Evolutionary conservation across 2,329 filamentous ascomycete genomes (phyloP).

Genomic region (Sporothrix humicola): DNA sequence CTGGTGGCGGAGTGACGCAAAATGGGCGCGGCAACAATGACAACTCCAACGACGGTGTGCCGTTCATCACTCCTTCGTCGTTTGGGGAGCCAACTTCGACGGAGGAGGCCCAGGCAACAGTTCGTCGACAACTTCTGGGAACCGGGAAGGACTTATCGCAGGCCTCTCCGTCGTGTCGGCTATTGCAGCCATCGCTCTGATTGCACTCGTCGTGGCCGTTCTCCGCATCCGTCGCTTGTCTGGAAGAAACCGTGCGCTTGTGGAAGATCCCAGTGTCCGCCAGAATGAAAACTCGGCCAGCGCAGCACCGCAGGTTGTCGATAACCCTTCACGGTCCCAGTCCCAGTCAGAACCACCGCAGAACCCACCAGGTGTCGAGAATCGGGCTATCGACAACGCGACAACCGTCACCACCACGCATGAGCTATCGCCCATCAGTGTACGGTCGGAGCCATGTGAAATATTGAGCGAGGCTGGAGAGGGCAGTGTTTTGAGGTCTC

Average conservation of each 20-base stretch:
- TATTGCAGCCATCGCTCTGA: conserved; percentile 27
- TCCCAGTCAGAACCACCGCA: not conserved
- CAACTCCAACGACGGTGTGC: not conserved
- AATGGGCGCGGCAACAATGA: not conserved
- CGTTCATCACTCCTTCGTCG: not conserved
- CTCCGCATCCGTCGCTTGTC: conserved; percentile 24
- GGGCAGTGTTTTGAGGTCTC: not conserved
- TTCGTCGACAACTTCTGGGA: not conserved
- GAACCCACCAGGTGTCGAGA: not conserved
- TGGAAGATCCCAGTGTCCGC: no score
- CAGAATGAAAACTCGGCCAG: not conserved
- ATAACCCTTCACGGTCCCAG: no score
- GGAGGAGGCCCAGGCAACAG: not conserved
- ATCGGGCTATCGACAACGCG: not conserved
- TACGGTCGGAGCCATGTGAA: conserved; percentile 5
- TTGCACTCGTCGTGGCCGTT: conserved; percentile 21
- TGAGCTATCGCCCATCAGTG: conserved; percentile 14
- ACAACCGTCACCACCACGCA: not conserved
- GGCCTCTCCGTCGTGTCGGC: conserved; percentile 31
- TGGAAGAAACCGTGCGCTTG: not conserved
- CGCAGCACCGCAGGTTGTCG: conserved; percentile 1
- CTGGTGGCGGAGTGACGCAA: not conserved
- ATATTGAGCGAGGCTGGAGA: not conserved
- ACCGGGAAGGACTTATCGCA: conserved; percentile 26
- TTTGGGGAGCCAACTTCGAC: not conserved